Evolutionary conservation across 352 stramenopile species (phyloP), one percentile per base, ranked within the genome.

Genomic region (Phytopythium chamaehyphon): DNA sequence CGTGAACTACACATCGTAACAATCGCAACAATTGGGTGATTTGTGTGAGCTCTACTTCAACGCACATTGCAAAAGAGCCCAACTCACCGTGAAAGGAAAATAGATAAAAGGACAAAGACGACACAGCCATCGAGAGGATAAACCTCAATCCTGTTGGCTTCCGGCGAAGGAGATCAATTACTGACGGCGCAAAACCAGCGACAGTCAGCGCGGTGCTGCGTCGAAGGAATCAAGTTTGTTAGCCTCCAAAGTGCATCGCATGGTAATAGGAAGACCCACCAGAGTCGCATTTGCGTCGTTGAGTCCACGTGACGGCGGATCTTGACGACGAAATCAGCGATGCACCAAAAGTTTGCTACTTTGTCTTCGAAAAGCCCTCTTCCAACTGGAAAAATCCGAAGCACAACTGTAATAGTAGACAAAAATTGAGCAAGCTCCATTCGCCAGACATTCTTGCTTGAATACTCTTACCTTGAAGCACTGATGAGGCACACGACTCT

Each of bases 291-390:
- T 49, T 91, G 82, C 33, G 78, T 48, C 14, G 49, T 54, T 3
- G 71, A 52, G 5, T 68, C 61, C 16, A 96, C 53, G 39, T 71
- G 64, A 5, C 60, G 65, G 18, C 71, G 76, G 22, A 95, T 78
- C 54, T 95, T 95, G 26, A 87, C 33, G 39, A 86, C 57, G 21
- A 92, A 75, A 50, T 96, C 93, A 40, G 94, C 57, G 12, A 94
- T 86, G 64, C 91, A 99, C 96, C 95, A 99, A 40, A 98, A 69
- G 64, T 98, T 98, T 22, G 95, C 80, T 11, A 99, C 97, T 62
- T 99, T 99, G 61, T 98, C 96, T 76, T 99, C 97, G 69, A 99
- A 99, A 33, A 99, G 62, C 8, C 97, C 96, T 18, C 97, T 78
- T 16, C 86, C 72, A 56, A 99, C 96, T 2, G 97, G 97, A 57